Evolutionary conservation across 257 asterid genomes (phyloP), one percentile per base, ranked within the genome.

Genomic region (Solanum pennellii): DNA sequence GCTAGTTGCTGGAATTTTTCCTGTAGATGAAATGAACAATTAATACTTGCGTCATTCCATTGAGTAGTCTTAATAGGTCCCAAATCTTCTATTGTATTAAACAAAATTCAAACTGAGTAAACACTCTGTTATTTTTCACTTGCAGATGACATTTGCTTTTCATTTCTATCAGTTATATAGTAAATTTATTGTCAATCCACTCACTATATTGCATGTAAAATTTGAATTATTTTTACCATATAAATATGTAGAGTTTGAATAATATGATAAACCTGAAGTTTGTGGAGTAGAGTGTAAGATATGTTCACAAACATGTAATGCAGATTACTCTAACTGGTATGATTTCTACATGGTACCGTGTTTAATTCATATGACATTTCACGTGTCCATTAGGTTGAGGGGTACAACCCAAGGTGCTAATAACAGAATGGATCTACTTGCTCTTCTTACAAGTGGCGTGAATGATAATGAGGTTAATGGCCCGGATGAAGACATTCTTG

Each of bases 391-490:
- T 89, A 97, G 99, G 92, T 90, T 97, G 83, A 95, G 99, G 92
- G 99, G 99, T 76, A 97, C 99, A 10, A 87, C 89, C 33, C 86
- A 87, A 45, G 99, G 99, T 25, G 98, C 99, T 39, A 97, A 97
- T 91, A 97, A 97, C 80, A 90, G 99, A 89, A 88, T 97, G 98
- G 98, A 97, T 92, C 92, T 94, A 60, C 82, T 95, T 42, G 93
- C 98, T 76, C 95, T 97, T 27, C 96, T 97, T 39, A 97, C 99
- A 16, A 91, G 97, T 83, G 99, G 99, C 15, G 94, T 97, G 75
- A 91, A 92, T 45, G 96, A 93, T 66, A 89, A 88, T 9, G 99
- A 95, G 95, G 98, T 92, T 41, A 89, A 86, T 39, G 89, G 92
- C 52, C 92, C 93, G 5, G 94, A 89, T 20, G 98, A 94, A 12